Conservation (phyloP, 192 early-diverging fungal species). For the Podila epigama region DNA sequence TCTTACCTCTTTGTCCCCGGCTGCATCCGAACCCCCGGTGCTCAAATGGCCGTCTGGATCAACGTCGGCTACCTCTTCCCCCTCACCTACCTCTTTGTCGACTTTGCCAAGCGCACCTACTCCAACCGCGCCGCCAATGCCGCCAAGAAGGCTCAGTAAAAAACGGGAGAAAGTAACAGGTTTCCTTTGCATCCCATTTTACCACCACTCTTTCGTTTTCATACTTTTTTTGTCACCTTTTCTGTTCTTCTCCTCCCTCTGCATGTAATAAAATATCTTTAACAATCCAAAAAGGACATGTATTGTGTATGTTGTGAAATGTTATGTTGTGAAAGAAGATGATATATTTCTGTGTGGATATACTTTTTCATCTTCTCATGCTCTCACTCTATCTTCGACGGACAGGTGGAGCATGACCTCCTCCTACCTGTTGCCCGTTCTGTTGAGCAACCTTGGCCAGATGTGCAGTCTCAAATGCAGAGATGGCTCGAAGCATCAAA, state of each 20-base stretch:
- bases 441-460: slow-evolving; percentile 30
- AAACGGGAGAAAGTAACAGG: neutral
- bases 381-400: neutral
- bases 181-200: neutral
- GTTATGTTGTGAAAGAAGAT: no score
- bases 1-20: slow-evolving; percentile 71
- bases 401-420: no score
- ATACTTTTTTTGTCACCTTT: no score
- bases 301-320: no score
- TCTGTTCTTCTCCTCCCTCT: no score
- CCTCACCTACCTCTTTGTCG: slow-evolving; percentile 79
- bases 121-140: slow-evolving; percentile 45
- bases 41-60: slow-evolving; percentile 66
- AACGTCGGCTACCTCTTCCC: slow-evolving; percentile 76
- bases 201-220: neutral
- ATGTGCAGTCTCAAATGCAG: slow-evolving; percentile 43
- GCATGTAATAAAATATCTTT: no score
- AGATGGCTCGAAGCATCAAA: slow-evolving; percentile 49
- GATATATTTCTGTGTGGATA: no score
- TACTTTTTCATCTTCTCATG: neutral
- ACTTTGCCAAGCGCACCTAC: slow-evolving; percentile 81
- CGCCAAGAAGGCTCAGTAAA: slow-evolving; percentile 46
- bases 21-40: slow-evolving; percentile 59
- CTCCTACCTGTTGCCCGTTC: slow-evolving; percentile 5
- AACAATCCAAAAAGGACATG: no score